Percentiles rank a stretch among this genome's conserved stretches.
Evolutionary conservation across 805 yeast genomes (phyloP).

Genomic region (Metschnikowia lochheadii): DNA sequence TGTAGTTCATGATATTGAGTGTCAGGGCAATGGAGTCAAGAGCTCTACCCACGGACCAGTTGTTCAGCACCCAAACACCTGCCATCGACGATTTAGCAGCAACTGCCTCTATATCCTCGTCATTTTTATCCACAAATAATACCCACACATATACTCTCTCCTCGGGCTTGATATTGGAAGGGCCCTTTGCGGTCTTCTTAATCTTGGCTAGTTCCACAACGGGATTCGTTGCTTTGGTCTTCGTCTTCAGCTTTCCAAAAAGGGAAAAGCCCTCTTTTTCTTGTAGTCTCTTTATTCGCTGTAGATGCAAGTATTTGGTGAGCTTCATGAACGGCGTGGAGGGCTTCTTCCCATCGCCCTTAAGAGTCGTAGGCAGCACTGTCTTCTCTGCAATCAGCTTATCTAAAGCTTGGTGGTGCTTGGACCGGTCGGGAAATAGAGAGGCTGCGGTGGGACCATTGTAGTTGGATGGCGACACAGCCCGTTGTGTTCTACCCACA

Average conservation of each 20-base stretch:
- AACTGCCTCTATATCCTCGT: conserved; percentile 23
- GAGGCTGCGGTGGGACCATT: conserved; percentile 40
- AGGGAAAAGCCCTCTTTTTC: conserved; percentile 5
- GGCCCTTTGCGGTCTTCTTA: conserved; percentile 51
- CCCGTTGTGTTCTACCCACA: conserved; percentile 17
- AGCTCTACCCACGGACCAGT: conserved; percentile 59
- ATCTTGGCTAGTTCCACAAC: conserved; percentile 36
- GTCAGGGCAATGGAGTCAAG: conserved; percentile 49
- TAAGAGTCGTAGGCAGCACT: conserved; percentile 21
- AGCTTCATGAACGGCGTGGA: conserved; percentile 15
- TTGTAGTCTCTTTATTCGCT: conserved; percentile 21
- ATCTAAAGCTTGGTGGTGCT: conserved; percentile 36
- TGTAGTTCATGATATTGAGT: conserved; percentile 45
- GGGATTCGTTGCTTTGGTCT: conserved; percentile 8
- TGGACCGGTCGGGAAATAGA: conserved; percentile 50
- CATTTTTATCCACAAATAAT: conserved; percentile 34
- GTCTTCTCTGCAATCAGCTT: conserved; percentile 11
- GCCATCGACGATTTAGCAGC: conserved; percentile 25
- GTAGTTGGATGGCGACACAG: conserved; percentile 7
- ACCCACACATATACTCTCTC: conserved; percentile 52
- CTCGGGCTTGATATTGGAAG: conserved; percentile 34
- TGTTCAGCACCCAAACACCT: conserved; percentile 46
- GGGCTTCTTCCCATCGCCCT: conserved; percentile 6
- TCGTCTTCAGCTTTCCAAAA: conserved; percentile 5
- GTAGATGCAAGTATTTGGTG: conserved; percentile 16